These are phyloP conservation scores for Casuarina equisetifolia DNA, from an alignment of 306 rosid genomes.

Conservation along the genomic window DNA sequence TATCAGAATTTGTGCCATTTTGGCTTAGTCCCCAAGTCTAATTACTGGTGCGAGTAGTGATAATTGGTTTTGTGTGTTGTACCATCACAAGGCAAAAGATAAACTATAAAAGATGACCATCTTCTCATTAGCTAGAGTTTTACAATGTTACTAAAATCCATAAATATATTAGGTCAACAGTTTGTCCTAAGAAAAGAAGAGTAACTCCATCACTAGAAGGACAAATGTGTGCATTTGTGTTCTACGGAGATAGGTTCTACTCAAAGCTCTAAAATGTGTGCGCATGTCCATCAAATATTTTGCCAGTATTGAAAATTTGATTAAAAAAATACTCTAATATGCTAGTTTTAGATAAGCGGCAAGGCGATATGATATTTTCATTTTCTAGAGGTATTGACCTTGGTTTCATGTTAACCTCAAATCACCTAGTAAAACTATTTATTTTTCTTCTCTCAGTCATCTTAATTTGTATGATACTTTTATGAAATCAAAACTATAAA, in stretches of 20 bases:
- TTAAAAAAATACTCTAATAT: slow-evolving; percentile 41
- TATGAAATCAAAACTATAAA: neutral
- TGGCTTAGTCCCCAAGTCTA: no score
- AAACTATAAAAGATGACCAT: neutral
- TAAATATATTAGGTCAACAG: neutral
- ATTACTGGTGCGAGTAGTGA: no score
- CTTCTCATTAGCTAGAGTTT: neutral
- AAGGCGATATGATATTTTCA: no score
- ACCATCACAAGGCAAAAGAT: neutral
- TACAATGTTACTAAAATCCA: neutral
- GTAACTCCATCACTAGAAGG: neutral
- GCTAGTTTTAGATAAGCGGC: no score
- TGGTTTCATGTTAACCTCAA: no score
- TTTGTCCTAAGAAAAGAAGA: neutral
- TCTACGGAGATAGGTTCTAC: neutral
- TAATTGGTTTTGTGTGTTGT: neutral
- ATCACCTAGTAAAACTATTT: no score
- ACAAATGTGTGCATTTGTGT: no score
- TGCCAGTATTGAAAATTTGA: slow-evolving; percentile 5
- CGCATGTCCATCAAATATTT: slow-evolving; percentile 1
- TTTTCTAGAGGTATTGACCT: no score
- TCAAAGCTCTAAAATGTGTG: neutral
- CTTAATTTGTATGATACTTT: neutral
- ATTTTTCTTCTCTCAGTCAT: neutral
- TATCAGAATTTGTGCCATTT: no score